Evolutionary conservation across 2,329 filamentous ascomycete species (phyloP).

Genomic region (Ophiocordyceps polyrhachis-furcata): DNA sequence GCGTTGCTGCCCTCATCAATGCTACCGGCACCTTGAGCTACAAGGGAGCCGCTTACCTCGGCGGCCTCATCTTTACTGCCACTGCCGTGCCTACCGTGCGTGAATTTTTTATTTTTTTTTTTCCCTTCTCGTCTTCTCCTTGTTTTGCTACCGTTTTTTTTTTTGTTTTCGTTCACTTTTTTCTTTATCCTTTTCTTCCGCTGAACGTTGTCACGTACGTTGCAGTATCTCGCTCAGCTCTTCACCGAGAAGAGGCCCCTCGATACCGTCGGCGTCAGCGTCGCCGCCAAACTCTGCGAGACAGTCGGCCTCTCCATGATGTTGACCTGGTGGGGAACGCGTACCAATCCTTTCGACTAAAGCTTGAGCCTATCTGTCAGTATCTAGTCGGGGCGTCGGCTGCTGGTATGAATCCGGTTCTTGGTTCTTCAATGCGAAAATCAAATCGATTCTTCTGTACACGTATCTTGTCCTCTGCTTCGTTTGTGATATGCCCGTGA

Average conservation of each 20-base stretch:
- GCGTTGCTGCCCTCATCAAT: conserved; percentile 79
- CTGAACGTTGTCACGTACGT: background rate
- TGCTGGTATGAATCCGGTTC: background rate
- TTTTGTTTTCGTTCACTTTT: too few relatives aligned
- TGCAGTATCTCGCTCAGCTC: conserved; percentile 67
- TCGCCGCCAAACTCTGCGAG: conserved; percentile 73
- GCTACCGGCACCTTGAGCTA: conserved; percentile 88
- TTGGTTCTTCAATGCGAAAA: background rate
- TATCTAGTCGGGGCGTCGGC: background rate
- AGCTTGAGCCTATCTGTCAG: conserved; percentile 1
- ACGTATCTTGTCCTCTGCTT: background rate
- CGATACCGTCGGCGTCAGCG: conserved; percentile 75
- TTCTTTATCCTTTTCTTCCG: background rate
- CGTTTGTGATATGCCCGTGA: background rate
- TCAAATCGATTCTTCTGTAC: background rate
- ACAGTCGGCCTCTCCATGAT: conserved; percentile 82
- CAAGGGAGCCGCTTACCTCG: conserved; percentile 92
- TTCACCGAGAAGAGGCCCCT: conserved; percentile 81
- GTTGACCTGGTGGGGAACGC: conserved; percentile 95
- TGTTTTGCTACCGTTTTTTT: too few relatives aligned
- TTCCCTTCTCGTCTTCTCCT: background rate
- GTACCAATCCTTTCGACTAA: conserved; percentile 81
- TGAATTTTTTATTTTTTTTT: background rate
- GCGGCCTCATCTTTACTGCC: conserved; percentile 77
- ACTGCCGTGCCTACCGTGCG: conserved; percentile 70